Percentiles rank a stretch among this genome's conserved stretches.
Conservation (phyloP, 176 grass and related monocot species). For the Oryza meridionalis region DNA sequence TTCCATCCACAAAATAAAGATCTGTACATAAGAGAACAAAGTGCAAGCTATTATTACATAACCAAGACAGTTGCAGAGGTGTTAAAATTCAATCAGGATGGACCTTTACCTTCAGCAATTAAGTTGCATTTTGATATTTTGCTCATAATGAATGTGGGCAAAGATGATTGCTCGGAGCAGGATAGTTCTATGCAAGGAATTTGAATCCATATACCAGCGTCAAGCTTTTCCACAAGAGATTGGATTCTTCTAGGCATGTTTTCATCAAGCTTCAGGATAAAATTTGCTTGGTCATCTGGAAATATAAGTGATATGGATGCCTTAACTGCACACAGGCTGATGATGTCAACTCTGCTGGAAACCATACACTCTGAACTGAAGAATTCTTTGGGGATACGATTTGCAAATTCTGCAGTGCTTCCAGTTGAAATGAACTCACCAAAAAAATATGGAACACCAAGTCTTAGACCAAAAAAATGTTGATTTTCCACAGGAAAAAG, state of each 20-base stretch:
- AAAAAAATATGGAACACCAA: constrained; percentile 72
- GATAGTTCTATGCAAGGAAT: constrained; percentile 59
- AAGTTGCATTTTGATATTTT: constrained; percentile 62
- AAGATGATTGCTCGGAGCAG: constrained; percentile 45
- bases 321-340: constrained; percentile 68
- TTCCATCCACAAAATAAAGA: constrained; percentile 63
- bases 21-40: constrained; percentile 62
- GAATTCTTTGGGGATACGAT: constrained; percentile 64
- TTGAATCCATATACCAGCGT: constrained; percentile 80
- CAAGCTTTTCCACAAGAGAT: constrained; percentile 74
- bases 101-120: constrained; percentile 72
- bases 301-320: constrained; percentile 74
- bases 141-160: constrained; percentile 72
- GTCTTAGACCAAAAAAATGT: constrained; percentile 60
- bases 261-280: constrained; percentile 61
- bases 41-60: constrained; percentile 41
- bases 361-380: constrained; percentile 62
- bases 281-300: constrained; percentile 46
- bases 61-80: constrained; percentile 36
- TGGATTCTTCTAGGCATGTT: constrained; percentile 55
- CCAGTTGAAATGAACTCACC: constrained; percentile 65
- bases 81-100: constrained; percentile 28
- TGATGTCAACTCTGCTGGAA: constrained; percentile 55
- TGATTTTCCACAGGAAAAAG: constrained; percentile 78
- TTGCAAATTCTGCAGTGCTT: constrained; percentile 60